Evolutionary conservation across 169 alveolate species (phyloP), one percentile per base, ranked within the genome.

Genomic region (Babesia bovis): DNA sequence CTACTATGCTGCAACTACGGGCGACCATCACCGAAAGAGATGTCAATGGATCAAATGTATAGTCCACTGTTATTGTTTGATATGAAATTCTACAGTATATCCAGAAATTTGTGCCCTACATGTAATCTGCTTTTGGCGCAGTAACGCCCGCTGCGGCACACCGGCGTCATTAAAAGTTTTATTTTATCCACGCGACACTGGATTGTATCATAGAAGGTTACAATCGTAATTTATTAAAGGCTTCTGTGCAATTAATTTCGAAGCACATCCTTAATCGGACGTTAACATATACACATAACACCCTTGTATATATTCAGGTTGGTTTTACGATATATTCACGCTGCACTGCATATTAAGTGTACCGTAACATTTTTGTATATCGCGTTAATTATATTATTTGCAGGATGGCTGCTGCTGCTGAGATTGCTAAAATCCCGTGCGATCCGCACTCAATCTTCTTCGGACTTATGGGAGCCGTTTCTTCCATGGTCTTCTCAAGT

Each of bases 391-490:
- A n/a, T n/a, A n/a, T n/a, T n/a, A 38, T 38, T 9, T 60, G 70
- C 53, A 60, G 57, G 42, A 36, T 55, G 75, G 53, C 49, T 19
- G 32, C n/a, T 4, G 4, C 38, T 19, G 21, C 38, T 7, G n/a
- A n/a, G n/a, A n/a, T n/a, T n/a, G 23, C 25, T 49, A 5, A 36
- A 77, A 45, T 81, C 41, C 77, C 81, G 51, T 94, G 97, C 84
- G 97, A 94, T 82, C 97, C 97, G 21, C 94, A 91, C 91, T 93
- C 97, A 57, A 84, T 89, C 67, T 97, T 97, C 90, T 97, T 96
- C 90, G 99, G 99, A 67, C 96, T 94, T 82, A 96, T 97, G 96
- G 99, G 99, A 56, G 96, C 97, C 47, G 98, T 99, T 45, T 83
- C 96, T 32, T 99, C 99, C 79, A 90, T 97, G 72, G 98, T 96